Conservation (phyloP, 163 green algal genomes). For the Scenedesmus sp. region DNA sequence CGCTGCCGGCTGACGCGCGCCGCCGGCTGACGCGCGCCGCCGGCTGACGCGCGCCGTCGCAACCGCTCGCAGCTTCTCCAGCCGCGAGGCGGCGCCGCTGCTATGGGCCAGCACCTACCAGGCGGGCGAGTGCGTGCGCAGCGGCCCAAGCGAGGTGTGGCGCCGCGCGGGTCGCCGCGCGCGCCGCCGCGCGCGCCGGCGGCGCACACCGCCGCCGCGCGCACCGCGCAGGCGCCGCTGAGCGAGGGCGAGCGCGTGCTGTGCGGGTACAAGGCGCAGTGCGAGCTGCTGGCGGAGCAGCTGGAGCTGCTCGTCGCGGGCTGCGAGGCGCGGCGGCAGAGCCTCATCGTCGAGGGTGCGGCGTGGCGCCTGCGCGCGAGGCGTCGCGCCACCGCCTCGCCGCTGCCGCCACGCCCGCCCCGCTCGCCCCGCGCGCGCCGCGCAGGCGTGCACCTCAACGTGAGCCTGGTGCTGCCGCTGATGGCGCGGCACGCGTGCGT, state of each 20-base stretch:
- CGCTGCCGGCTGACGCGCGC: no score
- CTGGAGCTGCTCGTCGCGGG: constrained; percentile 78
- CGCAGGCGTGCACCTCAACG: constrained; percentile 84
- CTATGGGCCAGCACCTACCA: constrained; percentile 94
- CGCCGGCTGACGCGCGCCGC: no score
- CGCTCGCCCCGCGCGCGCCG: constrained; percentile 37
- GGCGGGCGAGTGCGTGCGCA: constrained; percentile 55
- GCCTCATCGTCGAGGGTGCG: constrained; percentile 83
- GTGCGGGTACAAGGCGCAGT: constrained; percentile 90
- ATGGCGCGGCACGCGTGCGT: constrained; percentile 82
- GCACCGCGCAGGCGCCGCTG: no score
- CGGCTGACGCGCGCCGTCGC: no score
- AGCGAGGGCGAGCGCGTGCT: constrained; percentile 39
- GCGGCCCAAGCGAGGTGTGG: constrained; percentile 16
- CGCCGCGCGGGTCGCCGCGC: no score
- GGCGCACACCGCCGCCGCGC: no score
- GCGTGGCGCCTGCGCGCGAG: no score
- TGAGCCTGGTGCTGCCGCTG: constrained; percentile 76
- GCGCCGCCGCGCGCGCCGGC: no score
- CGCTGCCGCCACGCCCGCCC: no score
- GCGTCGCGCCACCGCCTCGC: neutral
- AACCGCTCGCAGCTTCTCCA: constrained; percentile 64
- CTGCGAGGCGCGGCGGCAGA: constrained; percentile 74
- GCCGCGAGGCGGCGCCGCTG: constrained; percentile 68
- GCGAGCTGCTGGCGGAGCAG: constrained; percentile 81